Base-by-base conservation (phyloP, 148 eudicot genomes). In the Hydrangea macrophylla region DNA sequence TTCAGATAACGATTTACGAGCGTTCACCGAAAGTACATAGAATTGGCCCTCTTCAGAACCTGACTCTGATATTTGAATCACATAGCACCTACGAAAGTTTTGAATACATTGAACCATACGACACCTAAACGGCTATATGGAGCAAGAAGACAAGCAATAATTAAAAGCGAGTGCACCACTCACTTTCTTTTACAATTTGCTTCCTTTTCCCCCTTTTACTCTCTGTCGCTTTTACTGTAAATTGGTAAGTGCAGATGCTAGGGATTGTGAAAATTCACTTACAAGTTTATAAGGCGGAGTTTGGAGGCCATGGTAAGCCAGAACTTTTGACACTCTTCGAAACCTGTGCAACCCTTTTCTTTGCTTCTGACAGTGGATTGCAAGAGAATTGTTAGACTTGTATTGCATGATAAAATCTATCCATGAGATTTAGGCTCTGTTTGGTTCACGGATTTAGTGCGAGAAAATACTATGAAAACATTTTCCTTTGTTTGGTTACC, bases 201-300 rank as follows among this genome's bases (percentile, higher is more conserved):
- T 42, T 42, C 15, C 50, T 42, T 15, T 15, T 42, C 3, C 17
- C 48, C 17, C 48, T 2, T 18, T 11, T 11, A 42, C 48, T 42
- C 48, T 42, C 0, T 13, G 11, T 11, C 17, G 3, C 17, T 3
- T 48, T 15, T 48, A 18, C 20, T 22, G 17, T 36, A 33, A 36
- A 9, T 10, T 13, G 7, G 35, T 18, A 61, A 37, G 9, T 25
- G 8, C 7, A 66, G 20, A 22, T 67, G 45, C 39, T 28, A 45
- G 66, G 10, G 15, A 48, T 13, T 35, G 27, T 32, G 2, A 67
- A 57, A 26, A 10, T 22, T 33, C 28, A 80, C 96, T 90, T 73
- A 93, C 98, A 58, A 93, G 94, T 62, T 82, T 79, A 71, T 93
- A 93, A 45, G 95, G 96, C 56, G 96, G 96, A 62, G 45, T 58